Evolutionary conservation across 495 filamentous ascomycete species (phyloP).

Genomic region (Cercophora scortea): DNA sequence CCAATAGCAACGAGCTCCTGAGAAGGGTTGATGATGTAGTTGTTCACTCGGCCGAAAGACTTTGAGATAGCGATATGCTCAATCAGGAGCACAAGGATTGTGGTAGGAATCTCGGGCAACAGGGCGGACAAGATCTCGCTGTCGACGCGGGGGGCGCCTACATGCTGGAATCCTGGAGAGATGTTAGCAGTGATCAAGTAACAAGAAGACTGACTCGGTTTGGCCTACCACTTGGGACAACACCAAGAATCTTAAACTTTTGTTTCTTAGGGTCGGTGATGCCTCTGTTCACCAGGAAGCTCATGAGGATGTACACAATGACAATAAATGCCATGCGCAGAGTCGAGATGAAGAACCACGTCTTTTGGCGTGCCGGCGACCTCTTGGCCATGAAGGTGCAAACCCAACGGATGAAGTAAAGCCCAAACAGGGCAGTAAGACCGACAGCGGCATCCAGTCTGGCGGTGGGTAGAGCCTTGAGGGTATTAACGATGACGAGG

Average conservation of each 20-base stretch:
- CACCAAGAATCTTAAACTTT: conserved; percentile 34
- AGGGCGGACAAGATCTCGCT: conserved; percentile 25
- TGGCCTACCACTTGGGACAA: conserved; percentile 34
- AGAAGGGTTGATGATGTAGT: conserved; percentile 47
- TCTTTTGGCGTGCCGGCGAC: conserved; percentile 28
- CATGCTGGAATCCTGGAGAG: conserved; percentile 34
- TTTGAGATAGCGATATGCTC: conserved; percentile 51
- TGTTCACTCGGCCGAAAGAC: conserved; percentile 46
- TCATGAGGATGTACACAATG: conserved; percentile 35
- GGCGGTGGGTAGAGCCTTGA: conserved; percentile 36
- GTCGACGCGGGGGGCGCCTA: conserved; percentile 28
- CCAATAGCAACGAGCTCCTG: conserved; percentile 49
- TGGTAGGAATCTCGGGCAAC: conserved; percentile 25
- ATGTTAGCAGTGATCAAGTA: not conserved
- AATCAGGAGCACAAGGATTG: conserved; percentile 43
- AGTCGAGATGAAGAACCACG: conserved; percentile 37
- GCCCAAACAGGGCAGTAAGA: conserved; percentile 38
- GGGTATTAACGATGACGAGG: conserved; percentile 44
- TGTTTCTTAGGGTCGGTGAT: conserved; percentile 18
- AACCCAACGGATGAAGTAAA: conserved; percentile 41
- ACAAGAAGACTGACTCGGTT: not conserved
- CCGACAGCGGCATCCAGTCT: conserved; percentile 47
- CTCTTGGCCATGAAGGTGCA: conserved; percentile 35
- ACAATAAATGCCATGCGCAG: conserved; percentile 39
- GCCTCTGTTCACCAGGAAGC: conserved; percentile 27